These are phyloP conservation scores for Fusarium proliferatum DNA, from an alignment of 2,329 filamentous ascomycete genomes.

Conservation along the genomic window DNA sequence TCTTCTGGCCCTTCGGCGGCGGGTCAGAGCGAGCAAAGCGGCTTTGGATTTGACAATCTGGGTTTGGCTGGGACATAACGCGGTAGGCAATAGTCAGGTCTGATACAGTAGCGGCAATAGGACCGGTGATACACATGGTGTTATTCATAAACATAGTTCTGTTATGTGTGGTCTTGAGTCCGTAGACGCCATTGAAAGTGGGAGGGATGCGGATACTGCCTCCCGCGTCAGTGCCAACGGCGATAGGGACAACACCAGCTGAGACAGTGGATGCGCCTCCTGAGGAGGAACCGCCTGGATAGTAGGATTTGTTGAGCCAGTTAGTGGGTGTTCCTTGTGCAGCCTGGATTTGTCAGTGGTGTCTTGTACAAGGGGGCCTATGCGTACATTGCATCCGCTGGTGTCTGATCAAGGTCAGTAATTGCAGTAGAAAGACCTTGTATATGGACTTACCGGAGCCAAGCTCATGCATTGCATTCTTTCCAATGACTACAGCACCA, in stretches of 20 bases:
- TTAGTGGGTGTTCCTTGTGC: constrained; percentile 80
- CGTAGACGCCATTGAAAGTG: constrained; percentile 82
- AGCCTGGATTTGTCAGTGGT: constrained; percentile 60
- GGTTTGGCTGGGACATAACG: constrained; percentile 79
- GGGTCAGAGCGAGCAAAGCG: constrained; percentile 70
- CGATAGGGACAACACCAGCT: constrained; percentile 78
- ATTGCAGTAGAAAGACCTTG: background rate
- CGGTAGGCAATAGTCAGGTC: constrained; percentile 88
- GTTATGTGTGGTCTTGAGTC: constrained; percentile 82
- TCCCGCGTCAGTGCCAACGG: constrained; percentile 79
- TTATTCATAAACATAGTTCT: constrained; percentile 69
- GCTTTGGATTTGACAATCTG: constrained; percentile 67
- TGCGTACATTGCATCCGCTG: constrained; percentile 78
- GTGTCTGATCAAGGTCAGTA: constrained; percentile 64
- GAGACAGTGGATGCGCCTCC: constrained; percentile 78
- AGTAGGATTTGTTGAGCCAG: constrained; percentile 80
- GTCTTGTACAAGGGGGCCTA: background rate
- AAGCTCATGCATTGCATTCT: constrained; percentile 83
- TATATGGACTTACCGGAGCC: constrained; percentile 68
- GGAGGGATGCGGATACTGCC: constrained; percentile 80
- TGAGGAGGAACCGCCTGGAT: constrained; percentile 83
- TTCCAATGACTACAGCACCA: constrained; percentile 80
- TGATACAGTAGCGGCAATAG: constrained; percentile 78
- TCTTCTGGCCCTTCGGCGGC: constrained; percentile 57
- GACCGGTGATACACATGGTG: constrained; percentile 73